phyloP scores from a whole-genome alignment of 1,284 basidiomycete species.

The Heliocybe sulcata region DNA sequence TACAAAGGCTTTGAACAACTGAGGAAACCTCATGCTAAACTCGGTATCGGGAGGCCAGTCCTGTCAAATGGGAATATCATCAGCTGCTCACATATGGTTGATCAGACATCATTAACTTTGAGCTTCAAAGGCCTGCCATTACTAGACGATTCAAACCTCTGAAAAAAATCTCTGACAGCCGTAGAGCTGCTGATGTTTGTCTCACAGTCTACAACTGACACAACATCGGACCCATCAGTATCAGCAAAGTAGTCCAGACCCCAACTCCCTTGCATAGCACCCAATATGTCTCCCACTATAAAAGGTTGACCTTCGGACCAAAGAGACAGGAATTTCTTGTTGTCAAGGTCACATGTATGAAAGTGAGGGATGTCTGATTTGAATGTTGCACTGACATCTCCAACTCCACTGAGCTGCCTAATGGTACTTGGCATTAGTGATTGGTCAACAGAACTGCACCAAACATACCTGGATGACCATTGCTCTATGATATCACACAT shows the following conservation, averaged over 20 bases:
- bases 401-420: not conserved
- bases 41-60: not conserved
- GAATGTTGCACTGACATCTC: not conserved
- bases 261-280: not conserved
- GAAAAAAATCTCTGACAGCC: not conserved
- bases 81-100: not conserved
- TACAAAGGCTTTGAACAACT: constrained; percentile 78
- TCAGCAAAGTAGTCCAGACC: not conserved
- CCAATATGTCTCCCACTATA: not conserved
- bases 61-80: not conserved
- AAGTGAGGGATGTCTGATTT: not conserved
- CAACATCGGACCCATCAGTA: not conserved
- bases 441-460: not conserved
- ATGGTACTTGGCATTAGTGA: not conserved
- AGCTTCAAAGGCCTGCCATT: not conserved
- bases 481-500: not conserved
- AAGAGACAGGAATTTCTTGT: not conserved
- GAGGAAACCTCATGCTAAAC: constrained; percentile 45
- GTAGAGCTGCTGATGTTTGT: not conserved
- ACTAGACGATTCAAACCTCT: not conserved
- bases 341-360: not conserved
- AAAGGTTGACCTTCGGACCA: not conserved
- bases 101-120: not conserved
- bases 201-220: not conserved
- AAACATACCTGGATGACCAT: not conserved